Evolutionary conservation across 2,329 filamentous ascomycete species (phyloP).

Genomic region (Colletotrichum nymphaeae): DNA sequence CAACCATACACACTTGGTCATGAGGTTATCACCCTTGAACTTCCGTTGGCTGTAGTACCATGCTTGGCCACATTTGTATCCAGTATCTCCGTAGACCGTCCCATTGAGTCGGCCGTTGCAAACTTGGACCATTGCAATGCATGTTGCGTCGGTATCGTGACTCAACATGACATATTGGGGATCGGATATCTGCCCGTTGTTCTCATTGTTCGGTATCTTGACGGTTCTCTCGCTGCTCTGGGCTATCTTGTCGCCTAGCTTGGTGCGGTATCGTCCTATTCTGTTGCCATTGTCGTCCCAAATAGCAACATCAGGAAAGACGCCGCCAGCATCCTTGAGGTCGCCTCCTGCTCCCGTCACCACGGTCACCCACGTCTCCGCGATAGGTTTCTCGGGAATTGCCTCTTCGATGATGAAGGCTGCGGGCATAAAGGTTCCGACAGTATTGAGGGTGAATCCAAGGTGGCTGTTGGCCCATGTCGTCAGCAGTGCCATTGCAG

Average conservation of each 20-base stretch:
- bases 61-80: conserved; percentile 37
- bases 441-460: not conserved
- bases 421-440: not conserved
- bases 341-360: not conserved
- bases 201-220: conserved; percentile 29
- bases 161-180: conserved; percentile 38
- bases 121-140: conserved; percentile 37
- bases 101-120: conserved; percentile 30
- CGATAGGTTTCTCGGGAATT: not conserved
- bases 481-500: no score
- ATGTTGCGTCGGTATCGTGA: conserved; percentile 39
- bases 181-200: conserved; percentile 9
- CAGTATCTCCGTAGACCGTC: conserved; percentile 38
- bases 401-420: not conserved
- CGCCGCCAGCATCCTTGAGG: conserved; percentile 14
- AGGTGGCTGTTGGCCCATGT: not conserved
- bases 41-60: conserved; percentile 39
- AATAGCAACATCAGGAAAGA: conserved; percentile 32
- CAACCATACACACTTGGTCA: conserved; percentile 35
- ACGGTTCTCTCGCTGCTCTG: conserved; percentile 10
- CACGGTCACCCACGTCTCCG: conserved; percentile 13
- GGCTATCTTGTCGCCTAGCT: not conserved
- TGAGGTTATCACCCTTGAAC: conserved; percentile 29
- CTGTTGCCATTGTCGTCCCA: conserved; percentile 37
- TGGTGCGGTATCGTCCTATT: conserved; percentile 33